These are phyloP conservation scores for Wickerhamiella australiensis DNA, from an alignment of 805 yeast species.

Conservation along the genomic window DNA sequence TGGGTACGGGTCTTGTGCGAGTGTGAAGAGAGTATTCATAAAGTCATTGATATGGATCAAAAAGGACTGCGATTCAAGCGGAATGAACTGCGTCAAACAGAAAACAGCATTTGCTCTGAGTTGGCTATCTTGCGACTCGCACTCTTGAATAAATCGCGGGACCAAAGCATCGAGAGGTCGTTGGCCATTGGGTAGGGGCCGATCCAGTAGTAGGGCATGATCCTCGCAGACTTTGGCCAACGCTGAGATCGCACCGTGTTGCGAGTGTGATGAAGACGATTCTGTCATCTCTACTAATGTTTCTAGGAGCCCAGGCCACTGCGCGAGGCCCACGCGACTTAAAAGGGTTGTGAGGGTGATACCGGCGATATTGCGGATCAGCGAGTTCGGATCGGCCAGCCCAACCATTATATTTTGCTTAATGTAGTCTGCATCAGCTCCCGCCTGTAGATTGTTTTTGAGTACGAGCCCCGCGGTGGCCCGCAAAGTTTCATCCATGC, in stretches of 20 bases:
- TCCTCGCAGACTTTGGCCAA: constrained; percentile 86
- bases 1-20: constrained; percentile 50
- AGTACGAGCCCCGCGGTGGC: constrained; percentile 83
- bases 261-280: constrained; percentile 35
- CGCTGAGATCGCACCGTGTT: constrained; percentile 72
- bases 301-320: constrained; percentile 68
- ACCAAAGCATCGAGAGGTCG: constrained; percentile 59
- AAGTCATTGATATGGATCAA: constrained; percentile 53
- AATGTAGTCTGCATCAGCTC: constrained; percentile 30
- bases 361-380: constrained; percentile 80
- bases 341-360: constrained; percentile 78
- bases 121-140: constrained; percentile 28
- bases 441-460: constrained; percentile 64
- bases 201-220: constrained; percentile 50
- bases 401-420: constrained; percentile 36
- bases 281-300: constrained; percentile 52
- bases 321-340: constrained; percentile 49
- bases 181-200: constrained; percentile 42
- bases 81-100: constrained; percentile 67
- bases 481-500: constrained; percentile 42
- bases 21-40: constrained; percentile 48
- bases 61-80: constrained; percentile 54
- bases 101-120: constrained; percentile 52
- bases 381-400: constrained; percentile 39
- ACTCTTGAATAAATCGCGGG: constrained; percentile 48